phyloP scores from a whole-genome alignment of 2,329 filamentous ascomycete species.

The Fusarium continuum region DNA sequence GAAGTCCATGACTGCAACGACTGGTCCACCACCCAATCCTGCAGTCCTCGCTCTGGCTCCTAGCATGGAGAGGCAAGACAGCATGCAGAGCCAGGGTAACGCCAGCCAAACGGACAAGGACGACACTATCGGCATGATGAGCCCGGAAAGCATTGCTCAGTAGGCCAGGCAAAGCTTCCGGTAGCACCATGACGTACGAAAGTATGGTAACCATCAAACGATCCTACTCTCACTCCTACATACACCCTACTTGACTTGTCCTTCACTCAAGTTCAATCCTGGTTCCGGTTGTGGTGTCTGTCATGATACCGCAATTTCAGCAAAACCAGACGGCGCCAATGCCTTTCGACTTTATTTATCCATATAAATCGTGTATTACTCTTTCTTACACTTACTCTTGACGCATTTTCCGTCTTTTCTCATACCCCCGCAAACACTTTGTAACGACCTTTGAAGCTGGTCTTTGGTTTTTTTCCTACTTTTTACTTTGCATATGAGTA shows the following conservation, averaged over 20 bases:
- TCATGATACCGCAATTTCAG: not conserved
- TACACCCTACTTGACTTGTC: not conserved
- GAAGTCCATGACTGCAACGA: slow-evolving; percentile 53
- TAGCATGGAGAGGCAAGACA: slow-evolving; percentile 68
- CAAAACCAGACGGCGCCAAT: not conserved
- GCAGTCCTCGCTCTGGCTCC: slow-evolving; percentile 53
- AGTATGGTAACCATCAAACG: not conserved
- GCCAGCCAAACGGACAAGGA: slow-evolving; percentile 73
- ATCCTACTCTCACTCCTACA: not conserved
- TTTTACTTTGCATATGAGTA: slow-evolving; percentile 15
- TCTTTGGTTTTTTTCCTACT: slow-evolving; percentile 17
- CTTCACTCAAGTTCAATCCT: not conserved
- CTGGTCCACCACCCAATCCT: slow-evolving; percentile 51
- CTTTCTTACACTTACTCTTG: slow-evolving; percentile 22
- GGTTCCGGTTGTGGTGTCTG: too few species aligned
- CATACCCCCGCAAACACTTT: slow-evolving; percentile 26
- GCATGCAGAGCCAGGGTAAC: slow-evolving; percentile 65
- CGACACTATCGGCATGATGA: slow-evolving; percentile 80
- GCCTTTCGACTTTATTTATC: slow-evolving; percentile 11
- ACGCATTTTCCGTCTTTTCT: slow-evolving; percentile 9
- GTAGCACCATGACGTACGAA: slow-evolving; percentile 2
- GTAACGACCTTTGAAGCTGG: slow-evolving; percentile 19
- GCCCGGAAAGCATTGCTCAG: slow-evolving; percentile 77
- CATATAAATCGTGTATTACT: slow-evolving; percentile 38
- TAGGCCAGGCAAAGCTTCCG: slow-evolving; percentile 42